phyloP scores from a whole-genome alignment of 768 basidiomycete species.

The Pleurotus giganteus region DNA sequence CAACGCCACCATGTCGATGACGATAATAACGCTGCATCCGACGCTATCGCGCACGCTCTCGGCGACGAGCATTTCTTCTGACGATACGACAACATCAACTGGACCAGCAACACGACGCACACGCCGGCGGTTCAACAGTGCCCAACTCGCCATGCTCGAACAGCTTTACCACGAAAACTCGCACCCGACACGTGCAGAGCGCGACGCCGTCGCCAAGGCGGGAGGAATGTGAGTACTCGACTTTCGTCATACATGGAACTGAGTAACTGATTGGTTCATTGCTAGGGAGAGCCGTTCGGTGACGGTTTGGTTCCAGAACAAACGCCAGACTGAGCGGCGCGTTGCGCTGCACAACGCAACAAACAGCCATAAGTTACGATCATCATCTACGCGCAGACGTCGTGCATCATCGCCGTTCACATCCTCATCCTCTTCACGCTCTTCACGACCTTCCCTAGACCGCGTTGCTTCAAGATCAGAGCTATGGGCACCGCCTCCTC shows the following conservation, averaged over 20 bases:
- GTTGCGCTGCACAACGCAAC: slow-evolving; percentile 41
- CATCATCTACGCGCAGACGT: slow-evolving; percentile 23
- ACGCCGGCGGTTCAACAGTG: slow-evolving; percentile 66
- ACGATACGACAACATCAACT: background rate
- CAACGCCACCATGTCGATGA: background rate
- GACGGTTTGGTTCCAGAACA: slow-evolving; percentile 86
- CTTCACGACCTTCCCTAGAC: slow-evolving; percentile 52
- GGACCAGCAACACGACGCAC: slow-evolving; percentile 38
- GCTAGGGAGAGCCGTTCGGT: slow-evolving; percentile 65
- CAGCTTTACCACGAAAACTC: slow-evolving; percentile 70
- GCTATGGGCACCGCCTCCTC: slow-evolving; percentile 33
- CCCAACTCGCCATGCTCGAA: slow-evolving; percentile 71
- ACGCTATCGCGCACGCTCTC: slow-evolving; percentile 5
- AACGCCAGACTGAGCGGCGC: slow-evolving; percentile 67
- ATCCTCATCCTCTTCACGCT: slow-evolving; percentile 22
- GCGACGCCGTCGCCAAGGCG: slow-evolving; percentile 58
- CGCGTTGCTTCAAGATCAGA: slow-evolving; percentile 56
- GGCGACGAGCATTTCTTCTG: slow-evolving; percentile 5
- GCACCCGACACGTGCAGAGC: slow-evolving; percentile 73
- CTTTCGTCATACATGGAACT: slow-evolving; percentile 6
- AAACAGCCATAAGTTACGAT: slow-evolving; percentile 25
- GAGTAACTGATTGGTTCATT: slow-evolving; percentile 10
- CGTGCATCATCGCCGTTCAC: slow-evolving; percentile 22
- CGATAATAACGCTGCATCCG: background rate
- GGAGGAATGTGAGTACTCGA: slow-evolving; percentile 59